Evolutionary conservation across 805 yeast genomes (phyloP).

Genomic region (Wickerhamomyces rabaulensis): DNA sequence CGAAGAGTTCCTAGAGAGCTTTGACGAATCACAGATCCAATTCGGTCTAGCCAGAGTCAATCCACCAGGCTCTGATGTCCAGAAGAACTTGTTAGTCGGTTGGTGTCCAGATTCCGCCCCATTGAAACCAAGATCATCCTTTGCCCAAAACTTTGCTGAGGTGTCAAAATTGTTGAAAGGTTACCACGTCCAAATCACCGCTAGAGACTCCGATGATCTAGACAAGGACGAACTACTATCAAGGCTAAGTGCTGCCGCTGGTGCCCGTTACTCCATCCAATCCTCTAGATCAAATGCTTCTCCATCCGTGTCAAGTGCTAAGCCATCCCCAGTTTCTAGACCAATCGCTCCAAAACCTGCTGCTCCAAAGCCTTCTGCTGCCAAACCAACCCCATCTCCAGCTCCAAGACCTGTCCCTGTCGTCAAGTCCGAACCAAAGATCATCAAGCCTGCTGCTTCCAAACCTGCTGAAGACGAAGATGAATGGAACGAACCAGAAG

Average conservation of each 20-base stretch:
- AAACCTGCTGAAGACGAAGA: constrained; percentile 28
- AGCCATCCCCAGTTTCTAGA: constrained; percentile 20
- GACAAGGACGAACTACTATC: constrained; percentile 70
- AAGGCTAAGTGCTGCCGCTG: constrained; percentile 85
- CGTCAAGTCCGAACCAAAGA: constrained; percentile 17
- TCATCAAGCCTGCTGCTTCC: constrained; percentile 18
- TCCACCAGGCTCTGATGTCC: constrained; percentile 88
- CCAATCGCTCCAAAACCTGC: constrained; percentile 26
- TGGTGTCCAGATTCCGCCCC: constrained; percentile 99
- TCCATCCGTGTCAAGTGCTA: constrained; percentile 20
- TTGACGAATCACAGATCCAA: constrained; percentile 84
- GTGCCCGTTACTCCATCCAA: constrained; percentile 85
- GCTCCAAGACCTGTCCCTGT: constrained; percentile 17
- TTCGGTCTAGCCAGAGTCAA: constrained; percentile 85
- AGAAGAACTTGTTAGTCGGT: constrained; percentile 79
- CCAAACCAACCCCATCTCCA: constrained; percentile 19
- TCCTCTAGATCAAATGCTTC: constrained; percentile 29
- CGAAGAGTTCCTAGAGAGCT: constrained; percentile 71
- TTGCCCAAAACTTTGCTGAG: constrained; percentile 72
- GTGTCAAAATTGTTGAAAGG: constrained; percentile 68
- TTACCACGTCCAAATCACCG: constrained; percentile 94
- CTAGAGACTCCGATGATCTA: constrained; percentile 90
- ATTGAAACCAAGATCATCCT: constrained; percentile 64
- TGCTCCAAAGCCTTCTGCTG: constrained; percentile 15
- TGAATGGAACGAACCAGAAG: constrained; percentile 42